A percentile compares a stretch with the other conserved stretches of the same genome.
These are phyloP conservation scores for Ceratocystis cacaofunesta DNA, from an alignment of 2,329 filamentous ascomycete species.

Conservation along the genomic window DNA sequence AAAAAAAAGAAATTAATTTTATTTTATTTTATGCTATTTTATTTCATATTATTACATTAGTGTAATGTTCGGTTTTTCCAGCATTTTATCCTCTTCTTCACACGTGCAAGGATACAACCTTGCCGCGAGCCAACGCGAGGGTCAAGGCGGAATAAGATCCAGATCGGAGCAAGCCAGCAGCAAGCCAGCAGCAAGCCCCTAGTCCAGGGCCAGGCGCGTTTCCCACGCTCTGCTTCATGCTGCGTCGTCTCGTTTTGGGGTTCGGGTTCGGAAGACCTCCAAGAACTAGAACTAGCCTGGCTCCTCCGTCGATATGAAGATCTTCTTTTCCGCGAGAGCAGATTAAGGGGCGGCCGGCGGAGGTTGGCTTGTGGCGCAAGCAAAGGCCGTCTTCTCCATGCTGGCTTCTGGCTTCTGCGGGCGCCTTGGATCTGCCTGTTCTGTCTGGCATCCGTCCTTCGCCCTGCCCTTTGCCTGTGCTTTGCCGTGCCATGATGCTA, in stretches of 20 bases:
- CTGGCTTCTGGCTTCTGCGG: too few relatives aligned
- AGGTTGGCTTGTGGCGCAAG: background rate
- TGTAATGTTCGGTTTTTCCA: too few relatives aligned
- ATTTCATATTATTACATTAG: background rate
- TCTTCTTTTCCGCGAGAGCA: background rate
- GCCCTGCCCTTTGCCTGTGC: too few relatives aligned
- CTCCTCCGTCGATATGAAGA: background rate
- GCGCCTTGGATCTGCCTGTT: too few relatives aligned
- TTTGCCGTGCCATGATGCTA: too few relatives aligned
- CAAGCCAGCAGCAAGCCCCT: background rate
- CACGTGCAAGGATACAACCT: background rate
- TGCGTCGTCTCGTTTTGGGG: background rate
- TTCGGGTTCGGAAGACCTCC: background rate
- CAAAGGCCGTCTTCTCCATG: too few relatives aligned
- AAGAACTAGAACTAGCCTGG: background rate
- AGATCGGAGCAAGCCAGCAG: background rate
- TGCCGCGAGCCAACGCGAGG: conserved; percentile 1
- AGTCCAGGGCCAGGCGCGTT: too few relatives aligned
- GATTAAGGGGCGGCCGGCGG: background rate
- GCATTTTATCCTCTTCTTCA: background rate
- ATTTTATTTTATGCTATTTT: background rate
- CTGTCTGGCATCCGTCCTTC: too few relatives aligned
- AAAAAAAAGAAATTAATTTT: background rate
- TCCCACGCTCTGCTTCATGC: background rate
- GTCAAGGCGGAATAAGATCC: conserved; percentile 4